Evolutionary conservation across 1,284 basidiomycete genomes (phyloP), one percentile per base, ranked within the genome.

Genomic region (Trichosporon sp.): DNA sequence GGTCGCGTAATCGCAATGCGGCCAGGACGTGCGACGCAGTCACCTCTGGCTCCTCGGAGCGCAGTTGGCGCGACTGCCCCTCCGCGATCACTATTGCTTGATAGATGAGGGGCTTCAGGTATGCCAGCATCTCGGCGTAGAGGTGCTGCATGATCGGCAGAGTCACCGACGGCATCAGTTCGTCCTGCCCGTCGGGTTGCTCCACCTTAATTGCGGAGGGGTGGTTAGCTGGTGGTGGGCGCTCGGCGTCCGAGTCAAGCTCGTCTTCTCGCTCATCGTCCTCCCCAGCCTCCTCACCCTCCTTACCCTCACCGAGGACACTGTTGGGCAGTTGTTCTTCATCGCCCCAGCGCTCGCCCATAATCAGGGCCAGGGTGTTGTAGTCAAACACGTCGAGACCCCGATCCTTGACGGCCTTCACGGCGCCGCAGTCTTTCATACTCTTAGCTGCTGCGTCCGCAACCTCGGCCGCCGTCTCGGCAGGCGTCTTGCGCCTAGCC

Each of bases 361-460:
- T 4, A 6, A 35, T 6, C 26, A 54, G 16, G 5, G 35, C 43
- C 11, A 67, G n/a, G 4, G 66, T 54, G n/a, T 56, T 43, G 31
- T 35, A 76, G 67, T 76, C 74, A 72, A 78, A 75, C n/a, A 78
- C 46, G 37, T 77, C 77, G 68, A 75, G 71, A 0, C 73, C 73
- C 4, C 54, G 59, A 10, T 68, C 54, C 16, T 37, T 26, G 35
- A 74, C n/a, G 38, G 70, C 65, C 1, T 7, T 3, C 2, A 38
- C 48, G 3, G 56, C 54, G 2, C 54, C 67, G 10, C 68, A 35
- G 0, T 59, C 43, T 2, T 37, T 56, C 14, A 72, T 65, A 26
- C 38, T 46, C 35, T 48, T 21, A 7, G 68, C 63, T 1, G 51
- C 63, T 1, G 14, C 35, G 7, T 68, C 61, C 32, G 11, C 16